Base-by-base conservation (phyloP, 805 yeast genomes). In the Jamesozyma rosinii region DNA sequence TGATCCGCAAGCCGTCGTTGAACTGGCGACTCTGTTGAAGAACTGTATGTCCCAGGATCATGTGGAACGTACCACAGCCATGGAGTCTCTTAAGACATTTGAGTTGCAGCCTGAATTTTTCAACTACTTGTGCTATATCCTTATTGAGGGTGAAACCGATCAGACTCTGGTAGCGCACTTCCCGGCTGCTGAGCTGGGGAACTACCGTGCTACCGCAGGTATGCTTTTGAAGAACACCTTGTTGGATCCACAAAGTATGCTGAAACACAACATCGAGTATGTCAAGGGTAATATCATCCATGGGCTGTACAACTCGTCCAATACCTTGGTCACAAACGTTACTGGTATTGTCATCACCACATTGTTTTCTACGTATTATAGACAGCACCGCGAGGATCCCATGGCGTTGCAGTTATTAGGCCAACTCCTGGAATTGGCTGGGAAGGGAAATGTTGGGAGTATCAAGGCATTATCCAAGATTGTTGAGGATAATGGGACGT, bases 331-430 rank as follows among this genome's bases (percentile, higher is more conserved):
- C 24, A 74, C 95, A 47, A 87, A 84, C 57, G 85, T 90, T 47
- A 81, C 96, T 5, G 96, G 97, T 33, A 88, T 81, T 55, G 95
- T 88, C 40, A 79, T 90, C 41, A 84, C 97, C 2, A 74, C 95
- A 0, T 64, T 92, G 26, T 83, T 88, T 51, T 70, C 83, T 2
- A 69, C 76, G 9, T 64, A 64, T 43, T 63, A 57, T 46, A 55
- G 65, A 44, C 60, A 58, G 35, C 57, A 62, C 43, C 52, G 67
- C 37, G 57, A 58, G n/a, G 67, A 63, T 48, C 55, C 59, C 10
- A 71, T 75, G 36, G 94, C 95, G 1, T 69, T 83, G 35, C 66
- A 70, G 21, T 69, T 82, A 24, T 64, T 90, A n/a, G 79, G 83
- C 2, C 79, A 76, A 49, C 67, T 90, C 39, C 62, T 89, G 50